Evolutionary conservation across 1,284 basidiomycete genomes (phyloP).

Genomic region (Takashimella koratensis): DNA sequence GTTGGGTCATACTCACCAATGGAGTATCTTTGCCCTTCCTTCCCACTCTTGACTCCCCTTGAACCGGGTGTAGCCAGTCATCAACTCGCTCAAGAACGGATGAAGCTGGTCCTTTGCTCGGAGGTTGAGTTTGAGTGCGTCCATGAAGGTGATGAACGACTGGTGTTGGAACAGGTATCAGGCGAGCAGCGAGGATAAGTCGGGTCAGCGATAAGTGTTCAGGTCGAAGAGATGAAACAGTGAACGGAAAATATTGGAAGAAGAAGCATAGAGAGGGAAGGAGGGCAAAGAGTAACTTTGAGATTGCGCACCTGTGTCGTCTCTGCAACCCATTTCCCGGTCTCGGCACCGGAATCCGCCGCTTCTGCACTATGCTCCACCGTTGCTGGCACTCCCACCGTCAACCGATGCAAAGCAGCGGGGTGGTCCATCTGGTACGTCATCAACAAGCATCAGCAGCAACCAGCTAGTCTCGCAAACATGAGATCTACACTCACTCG

Average conservation of each 20-base stretch:
- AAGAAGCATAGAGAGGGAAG: not conserved
- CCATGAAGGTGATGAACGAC: constrained; percentile 99
- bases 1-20: constrained; percentile 65
- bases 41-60: constrained; percentile 93
- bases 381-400: constrained; percentile 92
- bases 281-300: not conserved
- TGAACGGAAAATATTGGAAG: constrained; percentile 1
- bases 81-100: constrained; percentile 88
- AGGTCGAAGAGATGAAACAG: no score
- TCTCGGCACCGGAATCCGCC: constrained; percentile 67
- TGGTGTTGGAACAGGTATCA: no score
- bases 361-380: constrained; percentile 81
- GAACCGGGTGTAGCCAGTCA: constrained; percentile 86
- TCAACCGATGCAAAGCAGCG: constrained; percentile 82
- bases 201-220: no score
- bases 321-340: constrained; percentile 96
- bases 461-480: not conserved
- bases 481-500: constrained; percentile 55
- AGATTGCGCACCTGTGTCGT: constrained; percentile 74
- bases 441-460: not conserved
- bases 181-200: no score
- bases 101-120: constrained; percentile 96
- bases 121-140: constrained; percentile 86
- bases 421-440: constrained; percentile 80
- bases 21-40: constrained; percentile 85